Base-by-base conservation (phyloP, 2,329 filamentous ascomycete genomes). In the Aschersonia sp. region DNA sequence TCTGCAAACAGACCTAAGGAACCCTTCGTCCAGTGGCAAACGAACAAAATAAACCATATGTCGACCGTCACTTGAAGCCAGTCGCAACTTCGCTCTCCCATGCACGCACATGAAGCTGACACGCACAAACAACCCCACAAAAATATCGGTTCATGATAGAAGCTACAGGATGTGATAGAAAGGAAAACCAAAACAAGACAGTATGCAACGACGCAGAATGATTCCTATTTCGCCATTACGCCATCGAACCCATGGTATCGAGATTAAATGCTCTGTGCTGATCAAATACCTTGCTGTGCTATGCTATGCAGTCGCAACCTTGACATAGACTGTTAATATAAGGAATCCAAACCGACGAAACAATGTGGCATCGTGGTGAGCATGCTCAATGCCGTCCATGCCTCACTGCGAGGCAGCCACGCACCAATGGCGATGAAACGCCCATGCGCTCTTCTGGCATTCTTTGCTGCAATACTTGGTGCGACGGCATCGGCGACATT, bases 391-490 rank as follows among this genome's bases (percentile, higher is more conserved):
- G n/a, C 29, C 22, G n/a, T 37, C 42, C 40, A 32, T 11, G 31
- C 32, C 32, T 48, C 63, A 76, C 66, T 74, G 71, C 35, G 74
- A 69, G 45, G 85, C 85, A 50, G 83, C 82, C 50, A 92, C 83
- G 63, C 92, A 98, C 92, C 92, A 98, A 68, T 97, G 94, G 51
- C 92, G 82, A 63, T 98, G 92, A 67, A 88, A 97, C 31, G 92
- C 88, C 92, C 92, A 98, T 8, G 92, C 94, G 57, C 87, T 94
- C 73, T 97, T 97, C 68, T 98, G 92, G 67, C 92, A 98, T 66
- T 98, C 92, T 68, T 98, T 98, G 76, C 89, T 96, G 80, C 92
- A 98, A 70, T 96, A 96, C 66, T 98, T 98, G 52, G 92, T 98
- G 54, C 92, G 81, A 56, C 92, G 81, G 69, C 92, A 98, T 54